These are phyloP conservation scores for Xylariaceae sp. DNA, from an alignment of 2,329 filamentous ascomycete species.

Conservation along the genomic window DNA sequence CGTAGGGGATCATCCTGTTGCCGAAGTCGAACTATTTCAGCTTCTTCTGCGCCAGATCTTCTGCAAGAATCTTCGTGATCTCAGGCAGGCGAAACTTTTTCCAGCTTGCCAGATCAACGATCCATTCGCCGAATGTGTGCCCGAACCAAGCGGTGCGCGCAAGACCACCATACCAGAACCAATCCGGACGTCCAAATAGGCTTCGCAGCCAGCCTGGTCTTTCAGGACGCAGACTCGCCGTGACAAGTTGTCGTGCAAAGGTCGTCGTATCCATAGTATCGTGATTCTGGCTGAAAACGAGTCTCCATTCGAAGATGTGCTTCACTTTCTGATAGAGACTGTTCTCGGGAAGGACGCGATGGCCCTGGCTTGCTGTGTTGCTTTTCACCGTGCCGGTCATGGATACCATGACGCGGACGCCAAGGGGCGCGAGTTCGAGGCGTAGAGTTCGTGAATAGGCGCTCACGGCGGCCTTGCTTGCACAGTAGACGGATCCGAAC, in stretches of 20 bases:
- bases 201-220: conserved; percentile 30
- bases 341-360: conserved; percentile 38
- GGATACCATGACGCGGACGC: conserved; percentile 53
- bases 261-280: conserved; percentile 40
- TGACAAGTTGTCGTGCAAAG: conserved; percentile 42
- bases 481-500: conserved; percentile 50
- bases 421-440: conserved; percentile 48
- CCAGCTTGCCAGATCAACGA: conserved; percentile 34
- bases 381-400: conserved; percentile 50
- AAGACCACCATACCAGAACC: conserved; percentile 39
- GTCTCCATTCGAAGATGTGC: conserved; percentile 42
- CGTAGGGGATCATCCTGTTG: neutral
- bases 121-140: conserved; percentile 35
- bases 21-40: conserved; percentile 8
- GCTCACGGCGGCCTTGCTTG: conserved; percentile 51
- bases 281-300: conserved; percentile 46
- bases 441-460: conserved; percentile 50
- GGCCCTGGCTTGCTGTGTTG: conserved; percentile 42
- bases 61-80: conserved; percentile 30
- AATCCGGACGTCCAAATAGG: conserved; percentile 40
- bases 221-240: conserved; percentile 37
- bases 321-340: conserved; percentile 45
- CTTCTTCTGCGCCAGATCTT: conserved; percentile 25
- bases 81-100: conserved; percentile 33
- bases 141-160: conserved; percentile 30